Evolutionary conservation across 192 early-diverging fungal genomes (phyloP), one percentile per base, ranked within the genome.

Genomic region (Funneliformis geosporum): DNA sequence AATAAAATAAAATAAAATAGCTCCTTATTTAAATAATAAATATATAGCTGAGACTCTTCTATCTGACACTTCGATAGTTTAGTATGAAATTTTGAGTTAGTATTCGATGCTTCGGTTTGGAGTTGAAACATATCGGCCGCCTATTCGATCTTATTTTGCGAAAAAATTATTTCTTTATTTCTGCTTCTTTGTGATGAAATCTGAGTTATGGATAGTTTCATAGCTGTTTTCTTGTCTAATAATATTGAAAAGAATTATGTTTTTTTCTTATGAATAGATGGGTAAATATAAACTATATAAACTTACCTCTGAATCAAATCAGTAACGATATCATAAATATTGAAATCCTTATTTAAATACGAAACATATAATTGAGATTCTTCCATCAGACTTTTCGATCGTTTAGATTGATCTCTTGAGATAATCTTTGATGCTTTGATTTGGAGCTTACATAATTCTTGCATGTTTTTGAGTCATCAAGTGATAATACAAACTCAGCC

Each of bases 271-370:
- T n/a, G n/a, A n/a, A n/a, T n/a, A n/a, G n/a, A n/a, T n/a, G n/a
- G n/a, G n/a, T n/a, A n/a, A n/a, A n/a, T n/a, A n/a, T n/a, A n/a
- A n/a, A n/a, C n/a, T n/a, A n/a, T n/a, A n/a, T n/a, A n/a, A n/a
- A n/a, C n/a, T n/a, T n/a, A n/a, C n/a, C n/a, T n/a, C n/a, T n/a
- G n/a, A n/a, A n/a, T n/a, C n/a, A n/a, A n/a, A n/a, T n/a, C n/a
- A n/a, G n/a, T n/a, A n/a, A n/a, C n/a, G n/a, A n/a, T n/a, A n/a
- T n/a, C n/a, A n/a, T n/a, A n/a, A n/a, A n/a, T n/a, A n/a, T n/a
- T n/a, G n/a, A 75, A 59, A 40, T 75, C 73, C 60, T 3, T 39
- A 33, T 40, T 23, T 40, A 75, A 75, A 60, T 75, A 75, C 9
- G 28, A 27, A 40, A 7, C 1, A 61, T 75, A 75, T 75, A 75